Evolutionary conservation across 352 stramenopile genomes (phyloP), one percentile per base, ranked within the genome.

Genomic region (Chrysophaeum taylorii): DNA sequence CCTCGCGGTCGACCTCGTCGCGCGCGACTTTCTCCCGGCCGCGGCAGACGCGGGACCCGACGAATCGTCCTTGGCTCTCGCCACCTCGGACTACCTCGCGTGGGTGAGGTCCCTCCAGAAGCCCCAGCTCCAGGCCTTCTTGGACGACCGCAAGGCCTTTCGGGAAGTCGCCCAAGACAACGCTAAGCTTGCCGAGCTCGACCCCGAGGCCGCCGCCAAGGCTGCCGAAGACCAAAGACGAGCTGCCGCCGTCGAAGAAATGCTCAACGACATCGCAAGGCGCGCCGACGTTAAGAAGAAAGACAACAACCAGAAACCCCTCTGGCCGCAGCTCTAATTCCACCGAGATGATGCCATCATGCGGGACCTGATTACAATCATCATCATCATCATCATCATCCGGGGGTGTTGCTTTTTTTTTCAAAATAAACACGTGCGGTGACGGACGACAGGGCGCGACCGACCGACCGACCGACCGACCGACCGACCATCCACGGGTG

Each of bases 241-340:
- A 1, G 57, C 57, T n/a, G 31, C 7, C 2, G 2, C 9, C 14
- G 57, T 66, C 57, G 57, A 66, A 36, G 57, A 31, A 31, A 66
- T 66, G 57, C 57, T 66, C 57, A 43, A 42, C 57, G 57, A 42
- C 12, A 66, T 66, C 57, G 45, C 45, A 5, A 12, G 23, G 45
- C 45, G 45, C 9, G 18, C 18, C 45, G 23, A 57, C n/a, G n/a
- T n/a, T n/a, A n/a, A n/a, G n/a, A n/a, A n/a, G n/a, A n/a, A n/a
- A n/a, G n/a, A n/a, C n/a, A n/a, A n/a, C n/a, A n/a, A n/a, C n/a
- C n/a, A n/a, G n/a, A n/a, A n/a, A n/a, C n/a, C n/a, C n/a, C n/a
- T n/a, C n/a, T n/a, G n/a, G n/a, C n/a, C n/a, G n/a, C n/a, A n/a
- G n/a, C n/a, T n/a, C n/a, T n/a, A n/a, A n/a, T n/a, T n/a, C n/a